Conservation (phyloP, 257 asterid genomes). For the Ocimum tenuiflorum region DNA sequence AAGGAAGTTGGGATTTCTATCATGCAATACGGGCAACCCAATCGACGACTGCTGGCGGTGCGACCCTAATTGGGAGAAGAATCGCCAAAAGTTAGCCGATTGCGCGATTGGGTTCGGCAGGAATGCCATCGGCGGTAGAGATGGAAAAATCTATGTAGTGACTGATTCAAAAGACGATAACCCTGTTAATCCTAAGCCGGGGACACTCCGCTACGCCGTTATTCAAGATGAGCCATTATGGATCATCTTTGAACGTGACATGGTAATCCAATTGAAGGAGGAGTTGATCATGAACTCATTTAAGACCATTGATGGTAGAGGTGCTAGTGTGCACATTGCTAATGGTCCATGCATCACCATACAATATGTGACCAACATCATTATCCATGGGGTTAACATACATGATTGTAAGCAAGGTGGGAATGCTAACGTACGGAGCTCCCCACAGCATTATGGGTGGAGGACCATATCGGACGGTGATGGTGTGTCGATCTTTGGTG, state of each 20-base stretch:
- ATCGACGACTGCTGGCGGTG: constrained; percentile 63
- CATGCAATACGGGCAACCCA: constrained; percentile 56
- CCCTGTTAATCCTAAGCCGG: constrained; percentile 45
- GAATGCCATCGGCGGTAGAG: constrained; percentile 53
- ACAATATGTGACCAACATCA: constrained; percentile 50
- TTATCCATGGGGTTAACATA: constrained; percentile 49
- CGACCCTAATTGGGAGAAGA: constrained; percentile 43
- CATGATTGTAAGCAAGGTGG: constrained; percentile 70
- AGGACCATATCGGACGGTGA: constrained; percentile 57
- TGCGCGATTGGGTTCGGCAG: constrained; percentile 64
- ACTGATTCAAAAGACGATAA: constrained; percentile 39
- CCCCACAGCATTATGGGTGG: constrained; percentile 53
- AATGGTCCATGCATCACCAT: constrained; percentile 64
- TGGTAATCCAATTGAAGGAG: constrained; percentile 52
- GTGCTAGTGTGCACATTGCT: constrained; percentile 56
- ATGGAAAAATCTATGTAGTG: constrained; percentile 50
- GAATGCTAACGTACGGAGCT: constrained; percentile 50
- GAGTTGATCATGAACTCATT: constrained; percentile 60
- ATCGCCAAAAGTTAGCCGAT: constrained; percentile 48
- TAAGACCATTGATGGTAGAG: constrained; percentile 65
- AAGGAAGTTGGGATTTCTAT: constrained; percentile 45
- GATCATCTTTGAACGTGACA: constrained; percentile 55
- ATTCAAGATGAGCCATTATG: constrained; percentile 48
- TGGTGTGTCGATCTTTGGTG: constrained; percentile 57
- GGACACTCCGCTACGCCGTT: constrained; percentile 52